Base-by-base conservation (phyloP, 2,329 filamentous ascomycete species). In the Verticillium nonalfalfae region DNA sequence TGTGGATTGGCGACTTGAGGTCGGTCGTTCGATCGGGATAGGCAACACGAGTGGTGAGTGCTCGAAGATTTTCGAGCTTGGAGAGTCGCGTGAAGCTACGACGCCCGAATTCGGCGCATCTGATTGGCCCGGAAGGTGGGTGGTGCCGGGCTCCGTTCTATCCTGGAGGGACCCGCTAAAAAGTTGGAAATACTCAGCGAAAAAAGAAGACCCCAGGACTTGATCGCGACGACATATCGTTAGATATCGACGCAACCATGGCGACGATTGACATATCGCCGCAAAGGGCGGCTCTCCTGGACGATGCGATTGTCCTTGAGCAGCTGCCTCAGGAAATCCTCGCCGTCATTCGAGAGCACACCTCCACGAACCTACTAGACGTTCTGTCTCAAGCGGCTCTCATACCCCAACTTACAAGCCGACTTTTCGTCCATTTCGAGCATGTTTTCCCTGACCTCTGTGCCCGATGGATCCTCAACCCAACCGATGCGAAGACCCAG, bases 361-460 rank as follows among this genome's bases (percentile, higher is more conserved):
- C 82, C 62, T 83, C 87, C 70, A 81, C 83, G 67, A 82, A 84
- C 70, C 88, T 93, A 74, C 83, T 96, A 50, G 85, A 91, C 72
- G 84, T 85, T 67, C 79, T 96, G 69, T 84, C 90, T 67, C 78
- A 82, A 68, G 84, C 87, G 63, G 86, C 91, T 62, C 83, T 96
- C 70, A 81, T 86, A 68, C 81, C 90, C 68, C 78, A 80, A 75
- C 83, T 86, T 73, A 94, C 91, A 69, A 86, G 91, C 70, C 79
- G 80, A 61, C 79, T 97, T 71, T 93, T 95, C 70, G 79, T 84
- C 66, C 83, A 90, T 70, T 93, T 93, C 74, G 87, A 90, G 72
- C 79, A 83, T 64, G 77, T 93, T 50, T 91, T 95, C 69, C 85
- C 91, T 68, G 93, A 97, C 74, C 80, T 96, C 58, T 91, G 90